Base-by-base conservation (phyloP, 768 basidiomycete species). In the Floccularia luteovirens region DNA sequence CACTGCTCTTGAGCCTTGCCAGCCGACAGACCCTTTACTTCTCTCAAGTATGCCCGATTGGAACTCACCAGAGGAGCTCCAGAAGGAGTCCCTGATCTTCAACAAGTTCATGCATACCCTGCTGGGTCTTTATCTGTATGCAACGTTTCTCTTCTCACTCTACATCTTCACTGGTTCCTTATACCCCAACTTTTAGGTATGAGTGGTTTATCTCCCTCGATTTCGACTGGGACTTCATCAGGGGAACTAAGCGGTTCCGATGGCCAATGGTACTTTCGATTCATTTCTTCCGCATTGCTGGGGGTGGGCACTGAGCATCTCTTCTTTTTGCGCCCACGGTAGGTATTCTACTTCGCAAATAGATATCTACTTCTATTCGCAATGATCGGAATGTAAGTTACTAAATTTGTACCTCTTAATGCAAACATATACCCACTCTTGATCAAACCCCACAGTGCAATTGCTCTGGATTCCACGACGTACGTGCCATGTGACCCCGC, bases 211-310 rank as follows among this genome's bases (percentile, higher is more conserved):
- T 66, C 8, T 74, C 76, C 16, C 55, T 76, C 27, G 50, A 60
- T 37, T 79, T 79, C 43, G 76, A 78, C 48, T 75, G 70, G 70
- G 59, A 70, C 40, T 67, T 69, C 36, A 48, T 79, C 43, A 57
- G 64, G 21, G 63, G 77, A 21, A 66, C 61, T 47, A 69, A 67
- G 41, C 54, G 42, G 37, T 79, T 79, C 52, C 65, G 54, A 38
- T 78, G 77, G 77, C 77, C 77, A 28, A 55, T 79, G 68, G 74
- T n/a, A n/a, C n/a, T n/a, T n/a, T n/a, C 77, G 48, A 31, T 60
- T 27, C 21, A n/a, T n/a, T 39, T 8, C 17, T 37, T 5, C 36
- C 35, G 22, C 10, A 30, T 30, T 10, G 10, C 14, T 14, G 14
- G 27, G 14, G 27, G 27, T 30, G 27, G 27, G n/a, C n/a, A n/a